Conservation (phyloP, 768 basidiomycete species). For the Phaeotremella fagi region DNA sequence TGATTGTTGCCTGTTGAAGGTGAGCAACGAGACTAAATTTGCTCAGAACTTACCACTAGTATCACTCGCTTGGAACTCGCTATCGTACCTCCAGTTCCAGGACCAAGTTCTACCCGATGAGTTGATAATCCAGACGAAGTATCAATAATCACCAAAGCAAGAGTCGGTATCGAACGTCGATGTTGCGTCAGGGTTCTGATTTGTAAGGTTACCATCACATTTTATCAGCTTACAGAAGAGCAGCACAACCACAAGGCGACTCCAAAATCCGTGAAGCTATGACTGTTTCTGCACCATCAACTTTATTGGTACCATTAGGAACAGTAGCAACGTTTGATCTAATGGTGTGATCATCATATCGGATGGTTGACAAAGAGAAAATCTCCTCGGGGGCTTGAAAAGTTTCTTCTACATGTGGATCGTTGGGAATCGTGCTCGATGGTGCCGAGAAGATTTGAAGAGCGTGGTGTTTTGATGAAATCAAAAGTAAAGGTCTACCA, state of each 20-base stretch:
- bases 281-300: conserved; percentile 3
- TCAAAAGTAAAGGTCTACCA: conserved; percentile 25
- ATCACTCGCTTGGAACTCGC: conserved; percentile 9
- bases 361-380: conserved; percentile 17
- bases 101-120: conserved; percentile 17
- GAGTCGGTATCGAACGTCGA: background rate
- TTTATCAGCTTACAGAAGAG: conserved; percentile 7
- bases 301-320: background rate
- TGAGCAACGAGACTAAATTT: too few relatives aligned
- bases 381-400: conserved; percentile 31
- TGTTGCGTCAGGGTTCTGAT: background rate
- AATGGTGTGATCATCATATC: conserved; percentile 7
- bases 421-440: conserved; percentile 14
- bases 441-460: conserved; percentile 26
- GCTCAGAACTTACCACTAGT: conserved; percentile 28
- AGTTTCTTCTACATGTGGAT: conserved; percentile 24
- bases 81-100: conserved; percentile 5
- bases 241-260: background rate
- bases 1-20: too few relatives aligned
- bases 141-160: conserved; percentile 17
- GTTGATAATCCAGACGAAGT: conserved; percentile 19
- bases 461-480: conserved; percentile 9
- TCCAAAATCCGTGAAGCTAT: conserved; percentile 1
- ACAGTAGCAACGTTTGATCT: conserved; percentile 1
- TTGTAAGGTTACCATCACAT: background rate